These are phyloP conservation scores for Pseudoneurospora amorphoporcata DNA, from an alignment of 495 filamentous ascomycete genomes.

Conservation along the genomic window DNA sequence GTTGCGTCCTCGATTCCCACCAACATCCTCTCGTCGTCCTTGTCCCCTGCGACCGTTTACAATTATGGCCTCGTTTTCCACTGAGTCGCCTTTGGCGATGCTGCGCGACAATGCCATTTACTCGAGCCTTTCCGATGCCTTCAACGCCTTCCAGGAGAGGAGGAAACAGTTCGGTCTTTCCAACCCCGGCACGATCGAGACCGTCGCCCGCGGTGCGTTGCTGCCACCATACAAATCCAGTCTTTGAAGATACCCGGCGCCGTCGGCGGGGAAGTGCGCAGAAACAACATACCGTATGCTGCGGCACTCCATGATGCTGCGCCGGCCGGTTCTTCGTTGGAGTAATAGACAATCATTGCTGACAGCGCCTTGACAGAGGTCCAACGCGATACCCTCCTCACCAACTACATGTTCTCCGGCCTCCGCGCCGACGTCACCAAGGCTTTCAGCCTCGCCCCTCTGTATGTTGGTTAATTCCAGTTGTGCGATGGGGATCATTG, in stretches of 20 bases:
- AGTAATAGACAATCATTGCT: constrained; percentile 5
- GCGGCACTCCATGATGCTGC: neutral
- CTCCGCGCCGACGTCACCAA: constrained; percentile 93
- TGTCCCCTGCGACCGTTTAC: constrained; percentile 13
- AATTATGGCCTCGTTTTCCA: constrained; percentile 34
- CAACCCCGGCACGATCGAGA: constrained; percentile 88
- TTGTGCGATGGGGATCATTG: neutral
- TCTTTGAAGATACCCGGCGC: neutral
- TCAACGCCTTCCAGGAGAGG: constrained; percentile 71
- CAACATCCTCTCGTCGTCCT: neutral
- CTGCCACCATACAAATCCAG: neutral
- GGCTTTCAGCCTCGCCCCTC: constrained; percentile 78
- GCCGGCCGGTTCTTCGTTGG: neutral
- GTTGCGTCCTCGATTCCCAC: neutral
- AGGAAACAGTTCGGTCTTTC: constrained; percentile 77
- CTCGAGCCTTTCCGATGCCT: constrained; percentile 62
- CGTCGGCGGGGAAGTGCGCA: neutral
- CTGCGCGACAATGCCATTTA: constrained; percentile 63
- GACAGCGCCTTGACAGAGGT: constrained; percentile 48
- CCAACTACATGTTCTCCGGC: constrained; percentile 90
- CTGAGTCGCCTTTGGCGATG: constrained; percentile 51
- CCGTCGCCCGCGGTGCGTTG: constrained; percentile 53
- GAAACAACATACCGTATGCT: neutral
- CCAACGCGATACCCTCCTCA: constrained; percentile 86
- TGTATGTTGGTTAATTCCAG: constrained; percentile 27